Conservation (phyloP, 306 rosid species). For the Prosopis cineraria region DNA sequence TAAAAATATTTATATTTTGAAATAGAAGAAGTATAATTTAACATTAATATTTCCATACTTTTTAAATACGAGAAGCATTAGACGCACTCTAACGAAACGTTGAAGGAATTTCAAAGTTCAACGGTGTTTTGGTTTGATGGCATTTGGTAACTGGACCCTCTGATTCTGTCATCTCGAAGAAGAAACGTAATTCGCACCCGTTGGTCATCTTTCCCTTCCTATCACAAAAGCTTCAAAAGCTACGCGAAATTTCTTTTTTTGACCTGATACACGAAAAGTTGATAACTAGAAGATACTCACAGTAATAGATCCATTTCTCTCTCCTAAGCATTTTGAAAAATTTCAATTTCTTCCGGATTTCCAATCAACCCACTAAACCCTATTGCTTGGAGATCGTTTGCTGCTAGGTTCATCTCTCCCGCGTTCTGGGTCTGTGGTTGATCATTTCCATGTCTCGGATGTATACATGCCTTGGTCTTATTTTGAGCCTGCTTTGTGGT, state of each 20-base stretch:
- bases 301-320: slow-evolving; percentile 34
- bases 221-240: slow-evolving; percentile 5
- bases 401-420: neutral
- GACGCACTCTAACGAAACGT: too few species aligned
- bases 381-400: neutral
- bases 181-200: neutral
- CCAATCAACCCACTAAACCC: slow-evolving; percentile 35
- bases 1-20: too few species aligned
- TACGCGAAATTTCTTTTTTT: too few species aligned
- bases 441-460: slow-evolving; percentile 45
- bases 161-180: neutral
- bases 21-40: too few species aligned
- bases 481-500: slow-evolving; percentile 44
- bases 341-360: slow-evolving; percentile 32
- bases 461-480: slow-evolving; percentile 42
- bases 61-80: too few species aligned
- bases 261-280: neutral
- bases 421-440: slow-evolving; percentile 3
- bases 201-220: neutral
- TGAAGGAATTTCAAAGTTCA: neutral
- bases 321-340: slow-evolving; percentile 10
- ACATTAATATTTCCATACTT: too few species aligned
- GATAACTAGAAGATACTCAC: neutral
- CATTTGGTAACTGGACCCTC: neutral
- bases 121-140: neutral